Conservation (phyloP, 495 filamentous ascomycete genomes). For the Penicillium paradoxum region DNA sequence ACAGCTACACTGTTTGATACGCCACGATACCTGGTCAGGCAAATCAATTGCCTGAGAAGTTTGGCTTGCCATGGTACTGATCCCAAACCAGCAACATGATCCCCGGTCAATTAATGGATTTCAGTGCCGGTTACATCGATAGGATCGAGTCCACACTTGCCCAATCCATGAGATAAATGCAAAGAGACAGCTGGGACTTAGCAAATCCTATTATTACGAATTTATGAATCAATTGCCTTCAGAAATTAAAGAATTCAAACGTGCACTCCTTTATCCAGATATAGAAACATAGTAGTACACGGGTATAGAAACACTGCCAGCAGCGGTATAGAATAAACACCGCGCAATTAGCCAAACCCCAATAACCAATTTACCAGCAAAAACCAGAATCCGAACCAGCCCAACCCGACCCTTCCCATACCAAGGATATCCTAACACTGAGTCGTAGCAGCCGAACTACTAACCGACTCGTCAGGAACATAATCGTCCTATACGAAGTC, state of each 20-base stretch:
- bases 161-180: not conserved
- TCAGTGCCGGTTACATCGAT: not conserved
- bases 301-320: slow-evolving; percentile 18
- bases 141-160: not conserved
- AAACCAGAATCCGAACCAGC: not conserved
- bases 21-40: not conserved
- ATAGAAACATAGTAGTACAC: slow-evolving; percentile 15
- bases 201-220: not conserved
- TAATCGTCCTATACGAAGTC: slow-evolving; percentile 23
- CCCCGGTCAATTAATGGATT: not conserved
- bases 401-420: not conserved
- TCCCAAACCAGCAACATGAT: not conserved
- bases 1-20: not conserved
- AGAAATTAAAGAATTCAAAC: not conserved
- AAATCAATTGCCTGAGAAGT: too few species aligned
- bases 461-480: slow-evolving; percentile 13
- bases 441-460: slow-evolving; percentile 15
- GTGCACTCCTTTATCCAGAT: slow-evolving; percentile 1
- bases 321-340: slow-evolving; percentile 1
- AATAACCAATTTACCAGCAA: not conserved
- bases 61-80: not conserved
- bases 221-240: not conserved
- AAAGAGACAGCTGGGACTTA: not conserved
- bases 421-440: slow-evolving; percentile 1
- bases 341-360: not conserved